Evolutionary conservation across 805 yeast genomes (phyloP).

Genomic region (Kazachstania bromeliacearum): DNA sequence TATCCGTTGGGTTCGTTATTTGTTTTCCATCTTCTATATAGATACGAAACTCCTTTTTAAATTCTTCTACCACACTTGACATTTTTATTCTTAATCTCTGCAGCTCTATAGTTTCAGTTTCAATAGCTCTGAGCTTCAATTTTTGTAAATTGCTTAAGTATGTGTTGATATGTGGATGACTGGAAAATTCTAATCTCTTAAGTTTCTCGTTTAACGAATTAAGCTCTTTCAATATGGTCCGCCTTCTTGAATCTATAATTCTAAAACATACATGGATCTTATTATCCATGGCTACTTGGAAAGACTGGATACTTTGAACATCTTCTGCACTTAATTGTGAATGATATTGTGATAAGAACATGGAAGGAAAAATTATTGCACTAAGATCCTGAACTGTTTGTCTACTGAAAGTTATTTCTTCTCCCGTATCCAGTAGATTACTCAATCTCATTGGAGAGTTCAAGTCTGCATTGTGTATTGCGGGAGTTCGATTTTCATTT

Average conservation of each 20-base stretch:
- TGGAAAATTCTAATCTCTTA: constrained; percentile 12
- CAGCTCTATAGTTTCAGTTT: constrained; percentile 25
- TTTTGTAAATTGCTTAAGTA: constrained; percentile 22
- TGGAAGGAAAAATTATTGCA: not conserved
- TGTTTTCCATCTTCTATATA: constrained; percentile 14
- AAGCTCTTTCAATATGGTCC: constrained; percentile 17
- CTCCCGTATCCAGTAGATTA: not conserved
- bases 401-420: not conserved
- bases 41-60: constrained; percentile 18
- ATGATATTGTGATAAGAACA: constrained; percentile 1
- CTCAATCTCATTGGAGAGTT: not conserved
- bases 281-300: constrained; percentile 17
- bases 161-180: constrained; percentile 13
- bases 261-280: constrained; percentile 20
- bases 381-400: not conserved
- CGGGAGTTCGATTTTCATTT: too few species aligned
- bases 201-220: constrained; percentile 17
- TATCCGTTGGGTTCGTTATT: constrained; percentile 19
- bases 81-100: constrained; percentile 21
- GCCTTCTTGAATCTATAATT: constrained; percentile 22
- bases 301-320: constrained; percentile 13
- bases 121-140: constrained; percentile 26
- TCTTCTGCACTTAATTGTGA: constrained; percentile 9
- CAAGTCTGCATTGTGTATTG: too few species aligned
- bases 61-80: constrained; percentile 19